These are phyloP conservation scores for Pelargonium myrrhifolium DNA, from an alignment of 441 rosid species.

Conservation along the genomic window DNA sequence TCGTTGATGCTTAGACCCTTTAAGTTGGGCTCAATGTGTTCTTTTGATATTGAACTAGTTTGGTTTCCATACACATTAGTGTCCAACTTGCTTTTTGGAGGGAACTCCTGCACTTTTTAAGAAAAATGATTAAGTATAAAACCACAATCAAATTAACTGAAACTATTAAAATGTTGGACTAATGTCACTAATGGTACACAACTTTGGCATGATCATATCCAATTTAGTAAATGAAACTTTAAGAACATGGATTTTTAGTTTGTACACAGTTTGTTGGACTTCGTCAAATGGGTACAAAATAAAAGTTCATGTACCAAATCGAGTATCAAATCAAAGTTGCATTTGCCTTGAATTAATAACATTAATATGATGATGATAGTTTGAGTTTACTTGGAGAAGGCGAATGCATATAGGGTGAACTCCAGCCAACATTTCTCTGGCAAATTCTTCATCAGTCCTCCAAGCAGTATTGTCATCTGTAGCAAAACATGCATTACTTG, in stretches of 20 bases:
- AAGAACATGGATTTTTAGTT: no score
- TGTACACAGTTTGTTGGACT: no score
- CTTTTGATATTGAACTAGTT: conserved; percentile 40
- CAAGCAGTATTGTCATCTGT: conserved; percentile 51
- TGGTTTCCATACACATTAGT: conserved; percentile 42
- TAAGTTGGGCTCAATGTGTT: conserved; percentile 39
- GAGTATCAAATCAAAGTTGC: conserved; percentile 12
- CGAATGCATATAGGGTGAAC: conserved; percentile 56
- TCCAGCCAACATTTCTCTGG: conserved; percentile 76
- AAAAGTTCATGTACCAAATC: no score
- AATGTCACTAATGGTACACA: no score
- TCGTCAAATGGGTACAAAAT: no score
- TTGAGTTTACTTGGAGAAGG: conserved; percentile 60
- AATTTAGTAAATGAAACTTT: neutral
- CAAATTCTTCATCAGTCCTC: conserved; percentile 76
- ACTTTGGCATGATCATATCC: neutral
- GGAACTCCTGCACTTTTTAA: conserved; percentile 45
- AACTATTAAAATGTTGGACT: no score
- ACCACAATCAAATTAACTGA: no score
- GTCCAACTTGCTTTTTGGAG: conserved; percentile 45
- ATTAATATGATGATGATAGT: no score
- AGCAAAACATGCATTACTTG: neutral
- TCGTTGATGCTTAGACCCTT: conserved; percentile 44
- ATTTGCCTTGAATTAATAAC: neutral
- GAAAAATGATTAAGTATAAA: no score